Base-by-base conservation (phyloP, 225 moss, liverwort and hornwort genomes). In the Lunularia cruciata region DNA sequence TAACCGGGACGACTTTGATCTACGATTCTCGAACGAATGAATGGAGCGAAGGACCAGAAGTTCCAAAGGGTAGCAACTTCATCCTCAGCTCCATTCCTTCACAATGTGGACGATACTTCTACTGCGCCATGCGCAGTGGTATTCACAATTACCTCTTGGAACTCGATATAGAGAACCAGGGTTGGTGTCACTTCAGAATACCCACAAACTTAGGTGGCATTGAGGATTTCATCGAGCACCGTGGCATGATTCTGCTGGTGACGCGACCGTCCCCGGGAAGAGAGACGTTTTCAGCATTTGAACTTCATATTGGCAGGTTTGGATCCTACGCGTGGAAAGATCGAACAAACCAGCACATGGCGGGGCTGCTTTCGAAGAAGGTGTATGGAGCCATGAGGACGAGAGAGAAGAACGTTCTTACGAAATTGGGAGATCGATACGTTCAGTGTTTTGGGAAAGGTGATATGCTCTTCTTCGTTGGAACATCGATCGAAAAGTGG, bases 311-410 rank as follows among this genome's bases (percentile, higher is more conserved):
- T 36, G 19, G 60, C 18, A 18, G 31, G 57, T 30, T 9, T 15
- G 43, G 23, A 15, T 2, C 10, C 16, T 40, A 63, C 23, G 10
- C 14, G 27, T 63, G 63, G 63, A 26, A 40, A 27, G 12, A 15
- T 12, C 25, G 46, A 15, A 45, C 46, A 3, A 0, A 8, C 7
- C 3, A 28, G 14, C 43, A 43, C 25, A 45, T 63, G 5, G 42
- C 63, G 5, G 3, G 4, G 16, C 42, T 27, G 63, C 63, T 63
- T 2, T 26, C 14, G 63, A 63, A 8, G 46, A 14, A 26, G 40
- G 63, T 43, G 43, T 63, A 23, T 20, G 63, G 63, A 2, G 63
- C 63, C 27, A 63, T 63, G 63, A 40, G 43, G 25, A 43, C 42
- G 11, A 23, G 43, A 8, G 20, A 35, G 22, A 16, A 15, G 3